Evolutionary conservation across 1,139 yeast species (phyloP).

Genomic region (Blastobotrys ciferrii): DNA sequence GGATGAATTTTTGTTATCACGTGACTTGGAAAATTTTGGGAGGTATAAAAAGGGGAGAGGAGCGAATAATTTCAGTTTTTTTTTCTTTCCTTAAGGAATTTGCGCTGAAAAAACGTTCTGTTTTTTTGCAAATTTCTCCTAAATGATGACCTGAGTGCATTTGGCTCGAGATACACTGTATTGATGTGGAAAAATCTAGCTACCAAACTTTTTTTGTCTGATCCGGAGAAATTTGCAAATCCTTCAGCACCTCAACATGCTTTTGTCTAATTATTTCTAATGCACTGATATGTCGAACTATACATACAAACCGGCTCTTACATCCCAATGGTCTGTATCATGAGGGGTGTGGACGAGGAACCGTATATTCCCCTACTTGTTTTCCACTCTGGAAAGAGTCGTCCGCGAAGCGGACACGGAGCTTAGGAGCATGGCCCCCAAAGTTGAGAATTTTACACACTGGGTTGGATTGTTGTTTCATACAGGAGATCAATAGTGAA

Average conservation of each 20-base stretch:
- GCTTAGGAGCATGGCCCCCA: too few relatives aligned
- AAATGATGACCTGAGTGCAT: conserved; percentile 88
- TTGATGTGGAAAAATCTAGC: conserved; percentile 94
- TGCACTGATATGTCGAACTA: too few relatives aligned
- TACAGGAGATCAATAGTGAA: too few relatives aligned
- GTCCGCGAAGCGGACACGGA: too few relatives aligned
- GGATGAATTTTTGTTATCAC: too few relatives aligned
- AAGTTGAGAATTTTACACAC: too few relatives aligned
- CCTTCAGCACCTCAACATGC: neutral
- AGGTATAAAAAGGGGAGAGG: conserved; percentile 9
- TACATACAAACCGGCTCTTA: too few relatives aligned
- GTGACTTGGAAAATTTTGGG: conserved; percentile 6
- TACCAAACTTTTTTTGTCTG: conserved; percentile 56
- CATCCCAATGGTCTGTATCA: too few relatives aligned
- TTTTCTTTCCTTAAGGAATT: conserved; percentile 11
- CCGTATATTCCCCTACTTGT: too few relatives aligned
- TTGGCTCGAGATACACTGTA: conserved; percentile 84
- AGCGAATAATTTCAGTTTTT: conserved; percentile 10
- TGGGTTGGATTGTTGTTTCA: too few relatives aligned
- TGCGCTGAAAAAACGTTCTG: conserved; percentile 3
- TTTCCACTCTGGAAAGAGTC: too few relatives aligned
- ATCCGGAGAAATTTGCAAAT: conserved; percentile 10
- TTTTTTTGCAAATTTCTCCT: conserved; percentile 10
- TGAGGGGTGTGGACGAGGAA: too few relatives aligned
- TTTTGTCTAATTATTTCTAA: neutral